Percentiles rank a stretch among this genome's conserved stretches.
Conservation (phyloP, 2,329 filamentous ascomycete genomes). For the Shiraia bambusicola region DNA sequence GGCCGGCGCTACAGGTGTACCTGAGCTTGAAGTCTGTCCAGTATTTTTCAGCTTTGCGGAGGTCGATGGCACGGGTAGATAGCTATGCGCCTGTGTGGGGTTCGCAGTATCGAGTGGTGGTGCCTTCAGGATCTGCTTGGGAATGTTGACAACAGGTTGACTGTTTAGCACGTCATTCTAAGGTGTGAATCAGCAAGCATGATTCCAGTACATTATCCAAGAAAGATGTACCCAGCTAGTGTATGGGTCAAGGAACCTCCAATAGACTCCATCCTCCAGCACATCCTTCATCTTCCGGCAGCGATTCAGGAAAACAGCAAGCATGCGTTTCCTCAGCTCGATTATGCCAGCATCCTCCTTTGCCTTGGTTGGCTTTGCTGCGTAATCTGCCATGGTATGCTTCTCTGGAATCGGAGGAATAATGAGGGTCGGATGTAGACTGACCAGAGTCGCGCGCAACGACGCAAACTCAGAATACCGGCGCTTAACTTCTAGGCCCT, state of each 20-base stretch:
- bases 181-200: conserved; percentile 7
- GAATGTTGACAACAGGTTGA: conserved; percentile 84
- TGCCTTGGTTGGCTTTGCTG: conserved; percentile 94
- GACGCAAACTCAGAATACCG: conserved; percentile 97
- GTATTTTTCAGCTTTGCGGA: conserved; percentile 79
- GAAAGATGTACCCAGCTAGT: conserved; percentile 81
- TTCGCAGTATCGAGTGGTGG: conserved; percentile 96
- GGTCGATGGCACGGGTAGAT: conserved; percentile 78
- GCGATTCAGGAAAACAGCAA: conserved; percentile 91
- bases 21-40: conserved; percentile 49
- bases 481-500: conserved; percentile 94
- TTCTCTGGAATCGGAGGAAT: conserved; percentile 98
- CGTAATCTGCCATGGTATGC: conserved; percentile 98
- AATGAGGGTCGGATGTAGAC: conserved; percentile 90
- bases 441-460: conserved; percentile 81
- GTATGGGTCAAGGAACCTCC: conserved; percentile 96
- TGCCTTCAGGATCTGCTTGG: conserved; percentile 90
- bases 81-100: conserved; percentile 81
- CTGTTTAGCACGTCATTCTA: conserved; percentile 94
- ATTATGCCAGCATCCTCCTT: conserved; percentile 98
- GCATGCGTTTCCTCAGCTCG: conserved; percentile 93
- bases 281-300: conserved; percentile 92
- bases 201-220: no score
- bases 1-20: conserved; percentile 58
- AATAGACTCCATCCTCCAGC: conserved; percentile 91